Evolutionary conservation across 179 eudicot species (phyloP).

Genomic region (Patellifolia procumbens): DNA sequence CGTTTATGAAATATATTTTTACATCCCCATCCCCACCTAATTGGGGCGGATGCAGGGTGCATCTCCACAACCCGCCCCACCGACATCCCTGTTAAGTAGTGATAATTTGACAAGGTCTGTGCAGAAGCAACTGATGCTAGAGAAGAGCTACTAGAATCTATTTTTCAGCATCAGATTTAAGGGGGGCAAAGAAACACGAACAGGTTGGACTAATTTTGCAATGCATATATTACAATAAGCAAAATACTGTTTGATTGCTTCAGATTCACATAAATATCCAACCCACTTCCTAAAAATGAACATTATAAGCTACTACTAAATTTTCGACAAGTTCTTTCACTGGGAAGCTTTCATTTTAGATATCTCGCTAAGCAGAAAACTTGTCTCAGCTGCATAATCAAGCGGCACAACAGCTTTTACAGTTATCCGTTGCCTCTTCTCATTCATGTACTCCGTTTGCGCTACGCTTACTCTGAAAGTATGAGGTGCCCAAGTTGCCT

Average conservation of each 20-base stretch:
- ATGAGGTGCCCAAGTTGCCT: slow-evolving; percentile 77
- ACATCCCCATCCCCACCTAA: too few species aligned
- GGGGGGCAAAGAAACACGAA: neutral
- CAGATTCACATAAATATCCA: neutral
- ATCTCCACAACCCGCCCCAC: too few species aligned
- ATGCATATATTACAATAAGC: slow-evolving; percentile 34
- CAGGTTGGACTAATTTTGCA: neutral
- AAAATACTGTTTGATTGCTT: slow-evolving; percentile 11
- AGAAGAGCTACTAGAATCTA: neutral
- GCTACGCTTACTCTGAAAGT: slow-evolving; percentile 74
- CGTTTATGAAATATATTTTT: too few species aligned
- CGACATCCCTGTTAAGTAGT: neutral
- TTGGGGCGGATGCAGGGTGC: too few species aligned
- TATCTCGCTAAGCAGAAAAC: slow-evolving; percentile 65
- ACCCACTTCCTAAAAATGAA: neutral
- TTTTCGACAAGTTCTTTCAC: neutral
- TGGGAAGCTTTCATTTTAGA: slow-evolving; percentile 56
- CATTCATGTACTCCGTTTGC: slow-evolving; percentile 71
- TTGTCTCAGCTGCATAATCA: slow-evolving; percentile 82
- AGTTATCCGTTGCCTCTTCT: slow-evolving; percentile 88
- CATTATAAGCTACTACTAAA: slow-evolving; percentile 8
- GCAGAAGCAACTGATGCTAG: neutral
- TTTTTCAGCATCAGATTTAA: neutral
- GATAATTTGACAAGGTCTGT: neutral
- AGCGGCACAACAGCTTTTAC: slow-evolving; percentile 62